Evolutionary conservation across 176 grass and related monocot genomes (phyloP).

Genomic region (Oryza rufipogon): DNA sequence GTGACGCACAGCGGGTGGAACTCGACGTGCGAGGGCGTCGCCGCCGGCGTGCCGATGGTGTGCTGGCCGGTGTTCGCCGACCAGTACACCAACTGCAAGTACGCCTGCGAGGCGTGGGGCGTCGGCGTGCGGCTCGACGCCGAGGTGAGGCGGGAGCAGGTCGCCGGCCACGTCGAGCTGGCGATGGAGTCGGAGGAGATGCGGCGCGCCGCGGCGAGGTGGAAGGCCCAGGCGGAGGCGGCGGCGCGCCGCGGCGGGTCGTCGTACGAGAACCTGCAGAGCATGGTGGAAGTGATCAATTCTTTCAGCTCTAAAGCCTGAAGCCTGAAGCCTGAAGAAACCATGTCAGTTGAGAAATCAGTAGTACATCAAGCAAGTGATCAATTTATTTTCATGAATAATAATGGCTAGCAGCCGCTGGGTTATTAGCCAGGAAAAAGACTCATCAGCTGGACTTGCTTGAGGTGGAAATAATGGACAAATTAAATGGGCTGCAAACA

Average conservation of each 20-base stretch:
- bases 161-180: constrained; percentile 20
- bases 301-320: too few species aligned
- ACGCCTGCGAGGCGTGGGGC: constrained; percentile 45
- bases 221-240: constrained; percentile 39
- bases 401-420: too few species aligned
- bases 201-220: constrained; percentile 39
- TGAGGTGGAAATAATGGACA: too few species aligned
- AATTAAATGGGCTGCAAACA: too few species aligned
- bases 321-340: too few species aligned
- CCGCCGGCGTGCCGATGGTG: constrained; percentile 55
- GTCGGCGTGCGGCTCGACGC: constrained; percentile 45
- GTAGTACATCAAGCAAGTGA: too few species aligned
- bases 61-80: constrained; percentile 60
- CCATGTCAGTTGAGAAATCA: too few species aligned
- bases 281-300: too few species aligned
- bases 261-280: constrained; percentile 23
- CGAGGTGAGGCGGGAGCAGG: constrained; percentile 50
- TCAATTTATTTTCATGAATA: too few species aligned
- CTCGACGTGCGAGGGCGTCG: constrained; percentile 48
- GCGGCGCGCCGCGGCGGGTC: constrained; percentile 16
- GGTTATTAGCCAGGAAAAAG: too few species aligned
- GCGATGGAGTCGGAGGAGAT: constrained; percentile 31
- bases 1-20: constrained; percentile 64
- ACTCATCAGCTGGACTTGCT: too few species aligned
- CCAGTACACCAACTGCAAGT: constrained; percentile 52